These are phyloP conservation scores for Castanospermum australe DNA, from an alignment of 306 rosid species.

Conservation along the genomic window DNA sequence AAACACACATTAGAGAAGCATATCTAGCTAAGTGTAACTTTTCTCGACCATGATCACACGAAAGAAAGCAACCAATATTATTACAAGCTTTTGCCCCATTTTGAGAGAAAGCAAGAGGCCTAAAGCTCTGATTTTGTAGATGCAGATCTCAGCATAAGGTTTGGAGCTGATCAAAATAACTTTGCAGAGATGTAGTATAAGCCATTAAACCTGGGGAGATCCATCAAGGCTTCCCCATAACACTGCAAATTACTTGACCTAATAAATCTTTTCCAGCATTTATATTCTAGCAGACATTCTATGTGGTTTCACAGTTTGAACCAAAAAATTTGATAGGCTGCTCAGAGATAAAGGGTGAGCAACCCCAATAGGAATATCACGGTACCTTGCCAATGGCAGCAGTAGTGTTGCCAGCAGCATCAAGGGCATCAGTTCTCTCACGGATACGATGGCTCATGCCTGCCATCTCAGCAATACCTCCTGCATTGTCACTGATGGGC, in stretches of 20 bases:
- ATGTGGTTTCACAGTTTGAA: not conserved
- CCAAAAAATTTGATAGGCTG: not conserved
- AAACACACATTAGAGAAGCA: not conserved
- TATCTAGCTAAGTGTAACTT: not conserved
- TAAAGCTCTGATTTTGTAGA: not conserved
- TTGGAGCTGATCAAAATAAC: not conserved
- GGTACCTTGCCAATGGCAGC: constrained; percentile 79
- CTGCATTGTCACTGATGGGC: constrained; percentile 78
- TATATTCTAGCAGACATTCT: not conserved
- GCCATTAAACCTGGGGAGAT: not conserved
- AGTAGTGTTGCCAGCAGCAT: constrained; percentile 81
- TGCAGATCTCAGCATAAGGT: not conserved
- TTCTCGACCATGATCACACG: not conserved
- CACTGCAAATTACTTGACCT: not conserved
- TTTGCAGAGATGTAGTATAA: not conserved
- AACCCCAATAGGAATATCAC: not conserved
- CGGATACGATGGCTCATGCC: constrained; percentile 84
- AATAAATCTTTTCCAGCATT: not conserved
- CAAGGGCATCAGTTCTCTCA: constrained; percentile 81
- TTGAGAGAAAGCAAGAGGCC: not conserved
- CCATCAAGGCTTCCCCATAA: not conserved
- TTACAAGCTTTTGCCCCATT: not conserved
- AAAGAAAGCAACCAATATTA: not conserved
- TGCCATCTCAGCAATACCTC: constrained; percentile 84
- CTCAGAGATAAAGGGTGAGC: not conserved